Conservation (phyloP, 371 early-diverging fungal species). For the Batrachochytrium dendrobatidis region DNA sequence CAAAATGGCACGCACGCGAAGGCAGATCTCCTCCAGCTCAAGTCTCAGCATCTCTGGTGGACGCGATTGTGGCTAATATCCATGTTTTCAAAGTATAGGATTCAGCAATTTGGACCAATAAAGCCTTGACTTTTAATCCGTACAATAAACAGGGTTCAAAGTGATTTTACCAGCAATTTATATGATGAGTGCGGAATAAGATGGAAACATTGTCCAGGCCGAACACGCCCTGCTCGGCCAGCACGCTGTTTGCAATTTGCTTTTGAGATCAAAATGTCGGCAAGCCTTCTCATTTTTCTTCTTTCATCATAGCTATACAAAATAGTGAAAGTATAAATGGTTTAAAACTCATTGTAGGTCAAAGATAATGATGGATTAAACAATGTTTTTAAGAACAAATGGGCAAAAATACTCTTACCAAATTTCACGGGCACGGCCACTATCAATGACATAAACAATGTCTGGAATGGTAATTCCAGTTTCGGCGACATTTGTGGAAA, state of each 20-base stretch:
- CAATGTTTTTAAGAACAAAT: no score
- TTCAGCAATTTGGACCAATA: neutral
- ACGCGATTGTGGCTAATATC: conserved; percentile 6
- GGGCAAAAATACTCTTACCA: no score
- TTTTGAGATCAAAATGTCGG: conserved; percentile 63
- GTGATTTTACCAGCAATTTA: neutral
- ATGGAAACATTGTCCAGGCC: conserved; percentile 24
- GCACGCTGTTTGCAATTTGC: conserved; percentile 83
- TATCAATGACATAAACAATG: conserved; percentile 87
- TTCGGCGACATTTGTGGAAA: conserved; percentile 92
- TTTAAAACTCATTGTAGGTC: no score
- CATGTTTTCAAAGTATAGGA: neutral
- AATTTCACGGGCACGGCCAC: conserved; percentile 74
- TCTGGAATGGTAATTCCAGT: conserved; percentile 95
- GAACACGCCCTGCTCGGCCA: conserved; percentile 80
- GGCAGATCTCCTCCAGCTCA: conserved; percentile 54
- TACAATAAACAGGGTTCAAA: neutral
- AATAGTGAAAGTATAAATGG: no score
- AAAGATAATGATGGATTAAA: no score
- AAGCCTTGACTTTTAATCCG: neutral
- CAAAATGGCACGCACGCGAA: neutral
- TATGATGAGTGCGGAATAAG: conserved; percentile 7
- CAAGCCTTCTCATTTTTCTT: conserved; percentile 57
- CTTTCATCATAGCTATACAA: conserved; percentile 63
- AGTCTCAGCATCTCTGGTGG: conserved; percentile 69